Evolutionary conservation across 805 yeast genomes (phyloP).

Genomic region (Lachancea sp.): DNA sequence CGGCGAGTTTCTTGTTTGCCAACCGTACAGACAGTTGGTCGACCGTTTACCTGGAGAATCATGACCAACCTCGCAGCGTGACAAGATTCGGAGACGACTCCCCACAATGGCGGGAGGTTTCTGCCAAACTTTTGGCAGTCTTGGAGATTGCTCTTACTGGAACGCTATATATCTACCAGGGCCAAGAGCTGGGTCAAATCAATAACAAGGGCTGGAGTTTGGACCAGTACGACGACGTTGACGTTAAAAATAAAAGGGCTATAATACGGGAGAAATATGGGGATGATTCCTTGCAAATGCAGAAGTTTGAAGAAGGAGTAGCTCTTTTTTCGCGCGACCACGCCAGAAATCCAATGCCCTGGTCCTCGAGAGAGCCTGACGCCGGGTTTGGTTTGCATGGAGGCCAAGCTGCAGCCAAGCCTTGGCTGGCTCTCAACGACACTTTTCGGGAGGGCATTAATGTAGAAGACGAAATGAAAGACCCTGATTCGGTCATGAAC

Average conservation of each 20-base stretch:
- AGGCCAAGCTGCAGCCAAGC: slow-evolving; percentile 30
- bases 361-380: slow-evolving; percentile 35
- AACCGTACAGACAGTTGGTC: slow-evolving; percentile 52
- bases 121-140: slow-evolving; percentile 44
- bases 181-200: slow-evolving; percentile 54
- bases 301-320: slow-evolving; percentile 30
- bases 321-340: slow-evolving; percentile 41
- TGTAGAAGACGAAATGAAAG: slow-evolving; percentile 40
- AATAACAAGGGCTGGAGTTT: slow-evolving; percentile 43
- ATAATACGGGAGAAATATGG: slow-evolving; percentile 23
- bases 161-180: slow-evolving; percentile 51
- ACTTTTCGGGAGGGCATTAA: slow-evolving; percentile 35
- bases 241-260: slow-evolving; percentile 38
- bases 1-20: slow-evolving; percentile 34
- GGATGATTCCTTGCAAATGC: slow-evolving; percentile 17
- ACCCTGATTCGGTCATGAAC: slow-evolving; percentile 40
- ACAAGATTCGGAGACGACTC: slow-evolving; percentile 46
- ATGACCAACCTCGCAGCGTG: slow-evolving; percentile 50
- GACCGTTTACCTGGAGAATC: slow-evolving; percentile 51
- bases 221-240: slow-evolving; percentile 45
- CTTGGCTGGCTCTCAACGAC: slow-evolving; percentile 34
- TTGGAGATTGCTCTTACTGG: slow-evolving; percentile 45
- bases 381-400: slow-evolving; percentile 41
- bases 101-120: slow-evolving; percentile 26
- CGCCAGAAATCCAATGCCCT: slow-evolving; percentile 48